Evolutionary conservation across 2,329 filamentous ascomycete genomes (phyloP).

Genomic region (Claviceps monticola): DNA sequence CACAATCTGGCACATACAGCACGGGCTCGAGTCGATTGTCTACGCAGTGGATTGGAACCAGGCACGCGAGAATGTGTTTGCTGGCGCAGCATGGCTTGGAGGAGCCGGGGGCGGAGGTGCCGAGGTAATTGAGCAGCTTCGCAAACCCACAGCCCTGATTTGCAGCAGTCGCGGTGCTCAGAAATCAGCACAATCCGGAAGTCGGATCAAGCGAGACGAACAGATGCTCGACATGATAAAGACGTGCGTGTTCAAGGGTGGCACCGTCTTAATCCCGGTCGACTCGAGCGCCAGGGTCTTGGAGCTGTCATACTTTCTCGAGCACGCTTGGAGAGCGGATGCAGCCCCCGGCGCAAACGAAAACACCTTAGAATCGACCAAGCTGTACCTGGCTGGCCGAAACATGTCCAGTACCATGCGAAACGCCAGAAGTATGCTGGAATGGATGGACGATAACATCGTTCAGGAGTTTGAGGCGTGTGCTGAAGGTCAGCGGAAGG

Average conservation of each 20-base stretch:
- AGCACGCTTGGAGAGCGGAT: constrained; percentile 76
- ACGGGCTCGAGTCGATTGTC: constrained; percentile 90
- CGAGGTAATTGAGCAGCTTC: constrained; percentile 84
- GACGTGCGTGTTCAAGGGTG: constrained; percentile 63
- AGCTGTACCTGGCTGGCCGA: constrained; percentile 71
- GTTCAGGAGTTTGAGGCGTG: constrained; percentile 79
- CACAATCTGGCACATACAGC: constrained; percentile 97
- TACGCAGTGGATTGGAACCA: constrained; percentile 99
- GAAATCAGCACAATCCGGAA: constrained; percentile 53
- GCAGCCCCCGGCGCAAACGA: constrained; percentile 29
- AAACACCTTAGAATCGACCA: constrained; percentile 38
- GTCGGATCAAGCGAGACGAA: constrained; percentile 72
- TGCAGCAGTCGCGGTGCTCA: constrained; percentile 79
- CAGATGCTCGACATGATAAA: constrained; percentile 71
- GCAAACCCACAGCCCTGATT: constrained; percentile 84
- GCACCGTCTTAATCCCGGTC: constrained; percentile 83
- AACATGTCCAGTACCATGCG: constrained; percentile 81
- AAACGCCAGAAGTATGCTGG: constrained; percentile 86
- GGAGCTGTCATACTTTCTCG: constrained; percentile 81
- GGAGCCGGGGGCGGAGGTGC: constrained; percentile 66
- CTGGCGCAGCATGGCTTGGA: constrained; percentile 86
- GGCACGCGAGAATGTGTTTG: constrained; percentile 86
- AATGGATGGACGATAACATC: constrained; percentile 98
- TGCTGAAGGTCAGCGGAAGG: constrained; percentile 35
- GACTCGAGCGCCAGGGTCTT: constrained; percentile 92